Evolutionary conservation across 345 rosid species (phyloP).

Genomic region (Kernera saxatilis): DNA sequence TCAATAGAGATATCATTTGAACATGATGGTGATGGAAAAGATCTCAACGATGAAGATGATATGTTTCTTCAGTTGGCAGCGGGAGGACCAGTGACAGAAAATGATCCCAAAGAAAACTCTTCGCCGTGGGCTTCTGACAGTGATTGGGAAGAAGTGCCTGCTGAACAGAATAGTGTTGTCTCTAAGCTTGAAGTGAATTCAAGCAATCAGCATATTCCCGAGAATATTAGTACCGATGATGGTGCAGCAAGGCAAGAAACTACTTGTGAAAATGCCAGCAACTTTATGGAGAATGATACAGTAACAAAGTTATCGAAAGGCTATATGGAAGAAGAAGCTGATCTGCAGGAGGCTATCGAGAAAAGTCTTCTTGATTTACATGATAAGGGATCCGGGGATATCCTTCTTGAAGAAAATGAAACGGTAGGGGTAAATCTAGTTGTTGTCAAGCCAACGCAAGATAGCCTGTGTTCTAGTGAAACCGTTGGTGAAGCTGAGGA

Average conservation of each 20-base stretch:
- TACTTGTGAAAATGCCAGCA: conserved; percentile 27
- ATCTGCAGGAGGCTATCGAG: conserved; percentile 79
- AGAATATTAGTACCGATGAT: conserved; percentile 36
- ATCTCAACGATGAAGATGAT: conserved; percentile 51
- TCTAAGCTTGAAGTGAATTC: conserved; percentile 21
- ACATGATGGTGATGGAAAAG: conserved; percentile 42
- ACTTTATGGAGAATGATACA: conserved; percentile 25
- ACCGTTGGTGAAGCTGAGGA: conserved; percentile 18
- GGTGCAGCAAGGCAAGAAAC: conserved; percentile 75
- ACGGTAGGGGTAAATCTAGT: conserved; percentile 5
- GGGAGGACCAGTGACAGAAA: conserved; percentile 42
- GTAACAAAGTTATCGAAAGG: conserved; percentile 50
- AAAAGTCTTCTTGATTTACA: conserved; percentile 66
- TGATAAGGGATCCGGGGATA: conserved; percentile 20
- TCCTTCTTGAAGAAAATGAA: conserved; percentile 29
- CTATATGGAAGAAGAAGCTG: conserved; percentile 68
- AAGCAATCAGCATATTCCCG: conserved; percentile 28
- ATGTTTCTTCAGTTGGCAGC: conserved; percentile 70
- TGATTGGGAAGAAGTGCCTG: conserved; percentile 63
- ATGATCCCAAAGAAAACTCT: conserved; percentile 32
- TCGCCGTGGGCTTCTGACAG: conserved; percentile 51
- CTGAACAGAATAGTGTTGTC: conserved; percentile 25
- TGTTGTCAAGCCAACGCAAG: conserved; percentile 12
- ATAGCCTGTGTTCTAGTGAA: conserved; percentile 22
- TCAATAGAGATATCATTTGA: conserved; percentile 75